Conservation (phyloP, 306 rosid genomes). For the Albizia julibrissin region DNA sequence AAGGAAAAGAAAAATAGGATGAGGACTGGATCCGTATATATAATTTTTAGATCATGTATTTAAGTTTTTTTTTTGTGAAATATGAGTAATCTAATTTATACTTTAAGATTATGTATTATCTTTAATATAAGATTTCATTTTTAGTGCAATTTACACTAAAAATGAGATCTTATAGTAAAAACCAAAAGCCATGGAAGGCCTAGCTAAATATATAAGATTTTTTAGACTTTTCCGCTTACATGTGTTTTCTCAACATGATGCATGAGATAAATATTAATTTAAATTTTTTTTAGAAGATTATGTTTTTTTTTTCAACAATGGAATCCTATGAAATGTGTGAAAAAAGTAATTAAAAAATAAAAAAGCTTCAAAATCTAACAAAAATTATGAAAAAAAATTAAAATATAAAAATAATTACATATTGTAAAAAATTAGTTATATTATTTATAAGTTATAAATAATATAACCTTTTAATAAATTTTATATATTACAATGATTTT, state of each 20-base stretch:
- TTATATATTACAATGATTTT: background rate
- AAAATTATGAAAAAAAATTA: too few relatives aligned
- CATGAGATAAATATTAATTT: background rate
- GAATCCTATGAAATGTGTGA: background rate
- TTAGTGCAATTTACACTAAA: too few relatives aligned
- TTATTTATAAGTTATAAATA: background rate
- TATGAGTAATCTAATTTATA: too few relatives aligned
- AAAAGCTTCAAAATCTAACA: background rate
- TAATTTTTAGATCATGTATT: too few relatives aligned
- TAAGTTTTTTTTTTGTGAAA: too few relatives aligned
- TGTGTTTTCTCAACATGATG: background rate
- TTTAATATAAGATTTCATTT: too few relatives aligned
- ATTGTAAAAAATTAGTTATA: background rate
- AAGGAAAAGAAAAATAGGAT: too few relatives aligned
- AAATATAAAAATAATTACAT: background rate
- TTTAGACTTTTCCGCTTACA: background rate
- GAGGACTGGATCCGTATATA: too few relatives aligned
- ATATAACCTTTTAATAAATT: too few relatives aligned
- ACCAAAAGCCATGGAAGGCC: background rate
- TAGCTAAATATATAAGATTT: too few relatives aligned
- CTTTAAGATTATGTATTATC: too few relatives aligned
- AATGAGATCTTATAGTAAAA: too few relatives aligned
- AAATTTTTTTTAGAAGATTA: background rate
- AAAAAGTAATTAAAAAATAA: background rate
- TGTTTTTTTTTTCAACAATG: background rate